These are phyloP conservation scores for Petrea volubilis DNA, from an alignment of 257 asterid genomes.

Conservation along the genomic window DNA sequence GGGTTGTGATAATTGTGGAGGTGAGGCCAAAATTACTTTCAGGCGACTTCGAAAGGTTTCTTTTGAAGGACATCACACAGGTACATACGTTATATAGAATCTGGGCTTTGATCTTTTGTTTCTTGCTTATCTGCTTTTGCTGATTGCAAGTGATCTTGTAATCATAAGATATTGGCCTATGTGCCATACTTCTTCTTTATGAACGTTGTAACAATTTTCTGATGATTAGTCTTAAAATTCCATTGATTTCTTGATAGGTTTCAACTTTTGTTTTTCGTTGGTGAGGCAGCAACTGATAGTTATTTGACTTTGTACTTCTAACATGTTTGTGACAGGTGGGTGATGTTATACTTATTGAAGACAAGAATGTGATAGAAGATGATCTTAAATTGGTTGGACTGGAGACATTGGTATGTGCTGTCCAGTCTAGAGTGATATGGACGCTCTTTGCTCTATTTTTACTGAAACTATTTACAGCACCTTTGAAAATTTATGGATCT, in stretches of 20 bases:
- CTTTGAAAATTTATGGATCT: not conserved
- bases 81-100: constrained; percentile 26
- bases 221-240: not conserved
- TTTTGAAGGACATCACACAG: constrained; percentile 55
- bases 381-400: constrained; percentile 55
- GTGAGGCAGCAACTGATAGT: constrained; percentile 6
- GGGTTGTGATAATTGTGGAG: constrained; percentile 51
- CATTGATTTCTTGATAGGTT: not conserved
- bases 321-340: constrained; percentile 50
- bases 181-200: no score
- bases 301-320: constrained; percentile 1
- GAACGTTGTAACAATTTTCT: not conserved
- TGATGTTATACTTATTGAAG: constrained; percentile 60
- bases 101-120: not conserved
- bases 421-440: not conserved
- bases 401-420: constrained; percentile 57
- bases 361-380: constrained; percentile 50
- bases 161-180: not conserved
- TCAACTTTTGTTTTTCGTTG: not conserved
- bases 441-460: not conserved
- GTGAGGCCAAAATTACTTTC: constrained; percentile 70
- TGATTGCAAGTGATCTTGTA: not conserved
- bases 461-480: not conserved
- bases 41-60: constrained; percentile 57
- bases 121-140: not conserved